Percentiles rank a stretch among this genome's conserved stretches.
Evolutionary conservation across 495 filamentous ascomycete species (phyloP).

Genomic region (Aspergillus sparsus): DNA sequence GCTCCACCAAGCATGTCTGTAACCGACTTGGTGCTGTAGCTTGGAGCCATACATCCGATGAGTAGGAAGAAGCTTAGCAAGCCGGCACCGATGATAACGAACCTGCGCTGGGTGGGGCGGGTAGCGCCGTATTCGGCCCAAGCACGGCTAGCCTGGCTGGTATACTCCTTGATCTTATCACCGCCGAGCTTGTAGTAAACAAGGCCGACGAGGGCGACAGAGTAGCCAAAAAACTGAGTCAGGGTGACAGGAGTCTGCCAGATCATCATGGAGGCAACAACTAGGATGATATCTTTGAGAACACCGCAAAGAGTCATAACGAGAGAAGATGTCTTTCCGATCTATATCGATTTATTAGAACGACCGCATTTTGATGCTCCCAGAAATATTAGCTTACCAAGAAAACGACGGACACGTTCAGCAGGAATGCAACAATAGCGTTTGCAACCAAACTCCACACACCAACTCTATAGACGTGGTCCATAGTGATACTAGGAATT

Average conservation of each 20-base stretch:
- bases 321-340: conserved; percentile 94
- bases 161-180: conserved; percentile 78
- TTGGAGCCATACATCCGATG: conserved; percentile 59
- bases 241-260: conserved; percentile 79
- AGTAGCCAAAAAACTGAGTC: conserved; percentile 94
- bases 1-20: conserved; percentile 47
- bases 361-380: not conserved
- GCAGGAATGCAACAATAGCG: conserved; percentile 77
- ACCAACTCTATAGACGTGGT: conserved; percentile 74
- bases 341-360: conserved; percentile 52
- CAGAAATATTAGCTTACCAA: conserved; percentile 60
- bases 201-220: conserved; percentile 84
- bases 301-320: conserved; percentile 98
- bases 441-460: conserved; percentile 75
- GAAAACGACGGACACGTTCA: conserved; percentile 95
- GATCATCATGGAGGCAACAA: conserved; percentile 83
- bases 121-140: conserved; percentile 86
- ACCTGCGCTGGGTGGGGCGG: conserved; percentile 73
- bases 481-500: conserved; percentile 66
- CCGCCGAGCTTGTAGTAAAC: conserved; percentile 96
- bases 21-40: conserved; percentile 44
- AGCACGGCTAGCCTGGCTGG: conserved; percentile 62
- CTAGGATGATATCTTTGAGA: conserved; percentile 96
- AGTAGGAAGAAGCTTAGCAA: conserved; percentile 68
- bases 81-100: conserved; percentile 64